These are phyloP conservation scores for Phanerodontia chrysosporium DNA, from an alignment of 768 basidiomycete species.

Conservation along the genomic window DNA sequence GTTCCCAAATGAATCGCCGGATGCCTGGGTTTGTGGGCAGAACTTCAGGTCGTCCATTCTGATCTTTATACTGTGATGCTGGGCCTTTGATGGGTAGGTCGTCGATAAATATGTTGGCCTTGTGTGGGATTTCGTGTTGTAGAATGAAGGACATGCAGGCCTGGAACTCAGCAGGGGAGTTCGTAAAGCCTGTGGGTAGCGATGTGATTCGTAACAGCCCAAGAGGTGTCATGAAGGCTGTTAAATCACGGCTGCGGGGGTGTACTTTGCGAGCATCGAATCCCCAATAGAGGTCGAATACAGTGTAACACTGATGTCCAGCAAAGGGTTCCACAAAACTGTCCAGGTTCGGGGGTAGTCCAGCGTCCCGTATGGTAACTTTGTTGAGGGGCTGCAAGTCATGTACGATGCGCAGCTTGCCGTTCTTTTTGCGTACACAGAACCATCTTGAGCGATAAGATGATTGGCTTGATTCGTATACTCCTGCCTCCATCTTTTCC, in stretches of 20 bases:
- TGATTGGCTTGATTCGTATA: conserved; percentile 33
- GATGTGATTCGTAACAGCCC: conserved; percentile 10
- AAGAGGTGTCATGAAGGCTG: conserved; percentile 16
- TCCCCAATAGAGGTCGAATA: conserved; percentile 16
- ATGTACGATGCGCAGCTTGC: conserved; percentile 30
- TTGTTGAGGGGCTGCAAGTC: conserved; percentile 35
- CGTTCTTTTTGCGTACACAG: conserved; percentile 33
- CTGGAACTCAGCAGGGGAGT: conserved; percentile 20
- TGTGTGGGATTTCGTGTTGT: conserved; percentile 19
- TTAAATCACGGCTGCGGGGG: conserved; percentile 11
- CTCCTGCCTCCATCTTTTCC: conserved; percentile 30
- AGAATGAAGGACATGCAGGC: conserved; percentile 18
- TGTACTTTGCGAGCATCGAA: conserved; percentile 14
- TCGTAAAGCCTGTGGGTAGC: conserved; percentile 18
- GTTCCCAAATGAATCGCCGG: conserved; percentile 19
- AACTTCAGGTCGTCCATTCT: conserved; percentile 1
- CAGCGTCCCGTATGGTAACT: conserved; percentile 35
- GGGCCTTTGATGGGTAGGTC: conserved; percentile 22
- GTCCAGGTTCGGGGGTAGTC: conserved; percentile 29
- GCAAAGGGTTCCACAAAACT: conserved; percentile 24
- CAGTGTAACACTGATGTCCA: conserved; percentile 12
- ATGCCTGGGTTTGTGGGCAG: conserved; percentile 14
- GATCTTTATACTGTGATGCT: conserved; percentile 9
- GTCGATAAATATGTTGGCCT: conserved; percentile 20
- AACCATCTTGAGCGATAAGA: conserved; percentile 37